A percentile compares a stretch with the other conserved stretches of the same genome.
phyloP scores from a whole-genome alignment of 371 early-diverging fungal genomes.

The Apophysomyces trapeziformis region DNA sequence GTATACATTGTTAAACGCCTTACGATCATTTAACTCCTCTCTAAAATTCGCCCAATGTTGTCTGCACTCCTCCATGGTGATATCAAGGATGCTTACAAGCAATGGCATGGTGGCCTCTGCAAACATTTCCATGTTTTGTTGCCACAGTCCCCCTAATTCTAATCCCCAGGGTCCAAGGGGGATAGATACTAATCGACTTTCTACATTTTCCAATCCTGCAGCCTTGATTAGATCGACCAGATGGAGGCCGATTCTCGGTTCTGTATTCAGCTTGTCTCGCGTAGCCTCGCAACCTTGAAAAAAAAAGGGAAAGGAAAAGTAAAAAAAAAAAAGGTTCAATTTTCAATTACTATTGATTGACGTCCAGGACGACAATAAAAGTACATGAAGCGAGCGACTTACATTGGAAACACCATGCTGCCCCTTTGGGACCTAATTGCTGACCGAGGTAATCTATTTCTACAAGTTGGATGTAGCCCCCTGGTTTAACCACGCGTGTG shows the following conservation, averaged over 20 bases:
- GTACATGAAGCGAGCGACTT: background rate
- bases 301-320: background rate
- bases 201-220: conserved; percentile 24
- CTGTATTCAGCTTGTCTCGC: conserved; percentile 22
- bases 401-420: conserved; percentile 12
- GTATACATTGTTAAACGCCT: conserved; percentile 34
- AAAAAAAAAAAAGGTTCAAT: background rate
- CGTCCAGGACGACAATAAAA: background rate
- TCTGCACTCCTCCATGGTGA: conserved; percentile 21
- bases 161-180: conserved; percentile 43
- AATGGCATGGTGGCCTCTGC: conserved; percentile 27
- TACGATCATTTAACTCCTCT: conserved; percentile 22
- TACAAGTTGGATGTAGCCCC: conserved; percentile 25
- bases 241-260: conserved; percentile 27
- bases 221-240: conserved; percentile 21
- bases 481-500: conserved; percentile 32
- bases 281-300: conserved; percentile 18
- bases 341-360: too few species aligned
- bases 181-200: conserved; percentile 25
- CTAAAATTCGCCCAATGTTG: conserved; percentile 17
- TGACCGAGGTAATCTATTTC: conserved; percentile 15
- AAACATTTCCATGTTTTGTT: conserved; percentile 36
- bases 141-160: conserved; percentile 40
- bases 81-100: conserved; percentile 16
- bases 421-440: conserved; percentile 14